Base-by-base conservation (phyloP, 345 rosid genomes). In the Hibiscus syriacus region DNA sequence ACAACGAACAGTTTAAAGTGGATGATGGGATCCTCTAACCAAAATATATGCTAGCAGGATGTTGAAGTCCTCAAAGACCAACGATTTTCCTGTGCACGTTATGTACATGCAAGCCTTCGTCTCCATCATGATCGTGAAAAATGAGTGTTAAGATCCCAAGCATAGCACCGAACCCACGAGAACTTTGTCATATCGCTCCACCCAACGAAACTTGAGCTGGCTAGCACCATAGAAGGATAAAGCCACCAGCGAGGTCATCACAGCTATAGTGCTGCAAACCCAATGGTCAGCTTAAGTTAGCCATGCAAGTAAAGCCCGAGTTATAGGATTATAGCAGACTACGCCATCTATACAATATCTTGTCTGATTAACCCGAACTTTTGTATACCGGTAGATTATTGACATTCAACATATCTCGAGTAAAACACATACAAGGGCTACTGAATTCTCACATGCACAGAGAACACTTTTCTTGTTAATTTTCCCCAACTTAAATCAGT, bases 231-330 rank as follows among this genome's bases (percentile, higher is more conserved):
- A 94, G 83, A 89, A 94, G 1, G 99, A 91, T 57, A 92, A 79
- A 67, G 99, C 99, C 80, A 94, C 99, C 67, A 94, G 76, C 0
- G 96, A 94, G 55, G 97, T 92, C 99, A 94, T 94, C 76, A 94
- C 99, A 36, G 87, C 74, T 67, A 91, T 82, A 30, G 99, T 89
- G 79, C 99, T 94, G 95, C 79, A 59, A 68, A 80, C 25, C 14
- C 45, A 74, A 75, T 27, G 74, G 74, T 12, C 58, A 69, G 46
- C 39, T 43, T 6, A 25, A 39, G n/a, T 79, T 62, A 70, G 66
- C 16, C 61, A 4, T 25, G 25, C n/a, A 1, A 43, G 46, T 19
- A 62, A 62, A 62, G 53, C 53, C 53, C 6, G 53, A 8, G 22
- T 49, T 45, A 14, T 14, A 45, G 2, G 49, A n/a, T 45, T 49